Evolutionary conservation across 371 early-diverging fungal species (phyloP).

Genomic region (Mortierella sp.): DNA sequence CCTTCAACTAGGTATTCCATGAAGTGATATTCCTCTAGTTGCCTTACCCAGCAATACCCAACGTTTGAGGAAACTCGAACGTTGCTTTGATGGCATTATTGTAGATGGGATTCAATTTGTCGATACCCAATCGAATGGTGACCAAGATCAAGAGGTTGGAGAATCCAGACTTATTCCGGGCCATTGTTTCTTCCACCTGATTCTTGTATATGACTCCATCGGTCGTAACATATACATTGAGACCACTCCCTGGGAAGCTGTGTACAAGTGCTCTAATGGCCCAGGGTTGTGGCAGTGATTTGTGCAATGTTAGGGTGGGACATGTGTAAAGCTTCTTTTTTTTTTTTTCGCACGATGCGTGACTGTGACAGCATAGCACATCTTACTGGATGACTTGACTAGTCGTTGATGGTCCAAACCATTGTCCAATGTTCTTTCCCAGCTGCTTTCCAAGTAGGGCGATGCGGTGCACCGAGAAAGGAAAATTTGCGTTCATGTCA

Average conservation of each 20-base stretch:
- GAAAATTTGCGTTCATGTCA: slow-evolving; percentile 74
- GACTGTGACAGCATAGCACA: background rate
- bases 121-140: slow-evolving; percentile 89
- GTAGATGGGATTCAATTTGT: slow-evolving; percentile 88
- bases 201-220: slow-evolving; percentile 82
- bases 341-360: too few relatives aligned
- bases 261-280: slow-evolving; percentile 72
- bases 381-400: slow-evolving; percentile 88
- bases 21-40: too few relatives aligned
- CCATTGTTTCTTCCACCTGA: slow-evolving; percentile 42
- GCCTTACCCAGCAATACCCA: slow-evolving; percentile 91
- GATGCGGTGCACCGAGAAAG: slow-evolving; percentile 94
- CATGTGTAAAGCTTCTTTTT: background rate
- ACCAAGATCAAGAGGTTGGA: slow-evolving; percentile 85
- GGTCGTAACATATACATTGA: slow-evolving; percentile 76
- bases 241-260: slow-evolving; percentile 66
- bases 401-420: slow-evolving; percentile 96
- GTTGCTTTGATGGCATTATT: slow-evolving; percentile 78
- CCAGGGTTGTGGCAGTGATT: background rate
- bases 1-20: too few relatives aligned
- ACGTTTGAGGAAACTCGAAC: slow-evolving; percentile 80
- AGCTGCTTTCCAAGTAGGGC: slow-evolving; percentile 85
- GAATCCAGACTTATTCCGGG: slow-evolving; percentile 46
- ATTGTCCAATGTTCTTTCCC: slow-evolving; percentile 93
- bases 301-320: background rate